Evolutionary conservation across 2,329 filamentous ascomycete genomes (phyloP).

Genomic region (Botryosphaeria dothidea): DNA sequence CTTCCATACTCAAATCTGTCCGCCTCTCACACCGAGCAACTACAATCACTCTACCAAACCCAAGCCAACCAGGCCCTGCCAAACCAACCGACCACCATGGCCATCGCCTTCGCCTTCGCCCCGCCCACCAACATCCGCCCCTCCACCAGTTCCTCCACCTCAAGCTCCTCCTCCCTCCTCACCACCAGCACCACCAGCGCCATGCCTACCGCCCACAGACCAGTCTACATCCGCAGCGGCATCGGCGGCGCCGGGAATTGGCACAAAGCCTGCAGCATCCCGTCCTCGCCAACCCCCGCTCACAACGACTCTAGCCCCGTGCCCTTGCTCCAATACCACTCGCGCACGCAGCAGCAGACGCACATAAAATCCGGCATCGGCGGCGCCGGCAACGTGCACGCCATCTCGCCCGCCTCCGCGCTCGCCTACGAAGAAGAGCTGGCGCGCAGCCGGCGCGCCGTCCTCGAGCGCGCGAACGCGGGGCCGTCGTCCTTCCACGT

Average conservation of each 20-base stretch:
- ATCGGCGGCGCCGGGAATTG: constrained; percentile 29
- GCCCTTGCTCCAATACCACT: background rate
- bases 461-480: background rate
- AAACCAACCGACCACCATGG: background rate
- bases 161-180: constrained; percentile 2
- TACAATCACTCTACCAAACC: too few species aligned
- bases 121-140: background rate
- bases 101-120: background rate
- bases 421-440: constrained; percentile 18
- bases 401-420: background rate
- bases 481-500: constrained; percentile 4
- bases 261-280: constrained; percentile 25
- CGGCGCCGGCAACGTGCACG: constrained; percentile 25
- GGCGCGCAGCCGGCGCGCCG: background rate
- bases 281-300: too few species aligned
- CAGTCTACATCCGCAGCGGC: constrained; percentile 25
- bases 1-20: too few species aligned
- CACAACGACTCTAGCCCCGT: background rate
- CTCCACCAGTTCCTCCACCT: constrained; percentile 10
- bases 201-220: background rate
- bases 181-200: background rate
- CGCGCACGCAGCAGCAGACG: background rate
- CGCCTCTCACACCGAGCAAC: too few species aligned
- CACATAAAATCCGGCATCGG: constrained; percentile 25
- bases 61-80: too few species aligned